Evolutionary conservation across 2,329 filamentous ascomycete species (phyloP), one percentile per base, ranked within the genome.

Genomic region (Cryphonectria japonica): DNA sequence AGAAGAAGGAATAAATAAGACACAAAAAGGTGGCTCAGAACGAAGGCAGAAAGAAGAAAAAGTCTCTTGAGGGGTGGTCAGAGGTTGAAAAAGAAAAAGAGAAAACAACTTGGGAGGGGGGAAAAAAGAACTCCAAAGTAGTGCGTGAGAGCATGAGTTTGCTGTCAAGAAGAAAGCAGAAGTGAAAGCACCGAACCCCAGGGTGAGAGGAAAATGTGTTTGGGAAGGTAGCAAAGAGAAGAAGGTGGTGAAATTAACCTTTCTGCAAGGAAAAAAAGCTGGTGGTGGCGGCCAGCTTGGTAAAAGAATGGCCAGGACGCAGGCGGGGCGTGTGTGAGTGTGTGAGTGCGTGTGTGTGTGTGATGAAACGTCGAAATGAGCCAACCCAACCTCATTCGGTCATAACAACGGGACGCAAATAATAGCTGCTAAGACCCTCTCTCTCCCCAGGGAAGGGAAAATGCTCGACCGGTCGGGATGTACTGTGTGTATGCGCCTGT

Each of bases 251-350:
- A 74, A 78, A 80, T 79, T 79, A 79, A 81, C 79, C 78, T 80
- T 79, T 78, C 73, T 67, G 75, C 72, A 75, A 75, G 73, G 75
- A 79, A 79, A 83, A 39, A 39, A 79, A 83, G 83, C 82, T 84
- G 81, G 83, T 82, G 78, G 80, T 83, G 82, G 79, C 82, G 82
- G 80, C 82, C 82, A 84, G 82, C 82, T 81, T 77, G 79, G 82
- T 78, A 78, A 78, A 78, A 74, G 76, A 78, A 77, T 78, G 77
- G 76, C 77, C 78, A 75, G 75, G 78, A 80, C 77, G 76, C 72
- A 78, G 80, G 81, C 79, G 80, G 82, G 82, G 80, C 78, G 78
- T 78, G 80, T 78, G 79, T 14, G 66, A 9, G 46, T 50, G 46
- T 50, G 46, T 50, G 46, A n/a, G 50, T 52, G 46, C 1, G 34